Evolutionary conservation across 2,329 filamentous ascomycete species (phyloP).

Genomic region (Pseudogymnoascus sp.): DNA sequence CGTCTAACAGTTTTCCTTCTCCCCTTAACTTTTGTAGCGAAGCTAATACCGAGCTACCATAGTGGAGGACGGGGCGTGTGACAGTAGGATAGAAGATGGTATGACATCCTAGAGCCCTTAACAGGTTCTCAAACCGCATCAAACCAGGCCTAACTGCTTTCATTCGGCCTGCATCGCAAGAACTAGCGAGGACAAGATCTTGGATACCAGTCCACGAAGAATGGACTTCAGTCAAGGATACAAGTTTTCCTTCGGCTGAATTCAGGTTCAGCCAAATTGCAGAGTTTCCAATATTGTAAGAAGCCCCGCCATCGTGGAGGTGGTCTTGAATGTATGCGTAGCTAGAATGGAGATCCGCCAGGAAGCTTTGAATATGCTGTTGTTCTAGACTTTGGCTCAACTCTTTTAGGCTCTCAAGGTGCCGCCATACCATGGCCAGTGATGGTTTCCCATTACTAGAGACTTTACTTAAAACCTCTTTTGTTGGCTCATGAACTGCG

Average conservation of each 20-base stretch:
- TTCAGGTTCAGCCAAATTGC: neutral
- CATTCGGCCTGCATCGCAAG: conserved; percentile 18
- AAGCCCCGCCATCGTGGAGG: conserved; percentile 4
- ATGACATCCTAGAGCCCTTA: conserved; percentile 19
- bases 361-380: conserved; percentile 14
- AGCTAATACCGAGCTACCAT: conserved; percentile 2
- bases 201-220: conserved; percentile 6
- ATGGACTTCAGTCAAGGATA: neutral
- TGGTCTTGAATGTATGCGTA: conserved; percentile 21
- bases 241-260: neutral
- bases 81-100: conserved; percentile 20
- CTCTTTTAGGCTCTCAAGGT: neutral
- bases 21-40: neutral
- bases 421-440: neutral
- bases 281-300: conserved; percentile 9
- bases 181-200: conserved; percentile 20
- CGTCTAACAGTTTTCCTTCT: neutral
- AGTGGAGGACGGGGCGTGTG: neutral
- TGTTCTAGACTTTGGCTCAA: neutral
- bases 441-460: neutral
- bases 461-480: neutral
- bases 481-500: neutral
- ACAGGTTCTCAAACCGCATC: conserved; percentile 19
- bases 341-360: conserved; percentile 16
- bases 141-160: conserved; percentile 19